Base-by-base conservation (phyloP, 2,329 filamentous ascomycete genomes). In the Plenodomus lindquistii region DNA sequence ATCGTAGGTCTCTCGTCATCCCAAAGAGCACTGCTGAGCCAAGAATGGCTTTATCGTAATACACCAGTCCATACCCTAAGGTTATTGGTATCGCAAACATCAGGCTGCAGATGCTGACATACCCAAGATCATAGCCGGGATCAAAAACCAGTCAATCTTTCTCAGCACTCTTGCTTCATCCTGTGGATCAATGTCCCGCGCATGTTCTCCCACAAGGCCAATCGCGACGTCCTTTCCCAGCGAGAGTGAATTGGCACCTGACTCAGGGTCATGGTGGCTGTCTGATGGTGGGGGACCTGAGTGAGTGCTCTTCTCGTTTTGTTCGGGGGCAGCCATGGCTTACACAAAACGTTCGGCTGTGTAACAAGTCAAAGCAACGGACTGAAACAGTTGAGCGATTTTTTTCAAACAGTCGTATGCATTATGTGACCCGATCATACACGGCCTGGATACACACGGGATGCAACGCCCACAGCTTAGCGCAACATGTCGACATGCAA, bases 1-100 rank as follows among this genome's bases (percentile, higher is more conserved):
- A 80, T 1, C 75, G 54, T 3, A 91, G 78, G 63, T 91, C 87
- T 2, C 75, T 74, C 0, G 86, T 89, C 87, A 91, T 89, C 55
- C 88, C 88, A 65, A 91, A 90, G 11, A 91, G 80, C 1, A 81
- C 84, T 0, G 88, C 87, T 19, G 83, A 84, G 16, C 88, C 88
- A 2, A 91, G 77, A 52, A 91, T 91, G 7, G 88, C 87, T 76
- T 88, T 88, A 67, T 88, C 85, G 64, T 87, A 87, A 69, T 87
- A 88, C 0, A 88, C 85, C 27, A 88, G 74, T 2, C 85, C 85
- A 69, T 88, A 84, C 2, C 81, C 81, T 59, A 18, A 9, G n/a
- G 6, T 37, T 15, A 18, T 44, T 15, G 42, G 27, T 37, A 40
- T 24, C 17, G 18, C 16, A 16, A 10, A 6, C 16, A 15, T 9